Conservation (phyloP, 495 filamentous ascomycete genomes). For the Talaromyces stipitatus region DNA sequence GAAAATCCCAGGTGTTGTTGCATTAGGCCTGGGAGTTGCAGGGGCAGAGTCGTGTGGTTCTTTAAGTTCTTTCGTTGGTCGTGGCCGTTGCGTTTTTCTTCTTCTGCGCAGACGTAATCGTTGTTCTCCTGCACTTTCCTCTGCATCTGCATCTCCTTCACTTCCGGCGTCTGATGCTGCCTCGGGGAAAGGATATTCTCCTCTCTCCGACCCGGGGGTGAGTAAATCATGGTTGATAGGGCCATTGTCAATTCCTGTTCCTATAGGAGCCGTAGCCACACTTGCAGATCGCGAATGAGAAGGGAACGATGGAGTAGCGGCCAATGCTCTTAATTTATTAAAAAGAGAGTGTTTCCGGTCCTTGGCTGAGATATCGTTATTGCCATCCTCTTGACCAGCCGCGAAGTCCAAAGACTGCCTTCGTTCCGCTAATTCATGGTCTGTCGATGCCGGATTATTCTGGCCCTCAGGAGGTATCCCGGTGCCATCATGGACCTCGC, state of each 20-base stretch:
- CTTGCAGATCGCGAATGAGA: constrained; percentile 39
- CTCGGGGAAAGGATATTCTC: constrained; percentile 45
- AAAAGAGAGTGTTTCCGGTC: constrained; percentile 58
- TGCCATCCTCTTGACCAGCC: constrained; percentile 48
- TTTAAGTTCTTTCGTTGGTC: constrained; percentile 37
- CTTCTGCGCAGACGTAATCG: constrained; percentile 27
- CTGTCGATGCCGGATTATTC: background rate
- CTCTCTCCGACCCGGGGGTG: constrained; percentile 39
- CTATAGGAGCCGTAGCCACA: constrained; percentile 23
- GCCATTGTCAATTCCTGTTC: constrained; percentile 17
- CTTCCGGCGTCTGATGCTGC: constrained; percentile 61
- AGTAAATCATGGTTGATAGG: constrained; percentile 17
- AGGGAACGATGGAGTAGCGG: constrained; percentile 27
- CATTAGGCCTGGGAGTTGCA: constrained; percentile 46
- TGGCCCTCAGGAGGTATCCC: background rate
- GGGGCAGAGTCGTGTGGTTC: constrained; percentile 49
- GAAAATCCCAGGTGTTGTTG: constrained; percentile 32
- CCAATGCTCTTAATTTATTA: constrained; percentile 56
- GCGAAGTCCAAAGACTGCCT: constrained; percentile 48
- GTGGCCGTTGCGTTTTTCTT: constrained; percentile 50
- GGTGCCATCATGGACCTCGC: background rate
- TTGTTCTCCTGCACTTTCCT: constrained; percentile 52
- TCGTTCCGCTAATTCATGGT: background rate
- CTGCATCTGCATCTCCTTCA: constrained; percentile 64
- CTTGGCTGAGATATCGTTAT: constrained; percentile 31